A percentile compares a stretch with the other conserved stretches of the same genome.
Conservation (phyloP, 129 eudicot genomes). For the Flaveria trinervia region DNA sequence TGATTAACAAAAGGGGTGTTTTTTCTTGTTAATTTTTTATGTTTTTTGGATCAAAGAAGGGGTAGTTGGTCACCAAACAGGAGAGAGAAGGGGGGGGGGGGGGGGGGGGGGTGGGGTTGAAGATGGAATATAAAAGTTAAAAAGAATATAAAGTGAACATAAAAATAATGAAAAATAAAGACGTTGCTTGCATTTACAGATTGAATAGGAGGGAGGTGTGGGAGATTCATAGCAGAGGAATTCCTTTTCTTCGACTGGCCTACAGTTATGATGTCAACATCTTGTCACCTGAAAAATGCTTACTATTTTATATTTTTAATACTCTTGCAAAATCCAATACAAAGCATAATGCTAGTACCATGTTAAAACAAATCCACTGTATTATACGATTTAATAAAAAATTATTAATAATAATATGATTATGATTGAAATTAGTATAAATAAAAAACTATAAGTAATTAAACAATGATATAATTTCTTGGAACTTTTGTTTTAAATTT, state of each 20-base stretch:
- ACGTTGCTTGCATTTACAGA: slow-evolving; percentile 57
- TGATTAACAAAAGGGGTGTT: slow-evolving; percentile 17
- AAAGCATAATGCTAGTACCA: background rate
- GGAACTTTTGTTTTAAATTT: too few relatives aligned
- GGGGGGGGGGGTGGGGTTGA: too few relatives aligned
- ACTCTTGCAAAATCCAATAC: background rate
- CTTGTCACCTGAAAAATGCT: slow-evolving; percentile 37
- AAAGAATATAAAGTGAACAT: slow-evolving; percentile 14
- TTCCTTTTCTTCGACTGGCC: slow-evolving; percentile 33
- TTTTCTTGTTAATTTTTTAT: slow-evolving; percentile 12
- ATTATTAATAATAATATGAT: too few relatives aligned
- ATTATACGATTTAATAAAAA: too few relatives aligned
- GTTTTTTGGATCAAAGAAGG: slow-evolving; percentile 24
- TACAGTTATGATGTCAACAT: slow-evolving; percentile 49
- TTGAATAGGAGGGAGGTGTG: slow-evolving; percentile 24
- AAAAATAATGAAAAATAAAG: slow-evolving; percentile 30
- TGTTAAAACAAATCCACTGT: too few relatives aligned
- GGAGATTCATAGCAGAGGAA: slow-evolving; percentile 35
- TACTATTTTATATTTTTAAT: slow-evolving; percentile 7
- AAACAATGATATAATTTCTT: too few relatives aligned
- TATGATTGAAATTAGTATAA: too few relatives aligned
- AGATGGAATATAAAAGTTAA: slow-evolving; percentile 20
- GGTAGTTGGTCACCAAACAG: slow-evolving; percentile 43
- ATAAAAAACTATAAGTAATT: too few relatives aligned
- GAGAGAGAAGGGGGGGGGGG: slow-evolving; percentile 29